A percentile compares a stretch with the other conserved stretches of the same genome.
Evolutionary conservation across 352 stramenopile species (phyloP).

Genomic region (Phytophthora cactorum): DNA sequence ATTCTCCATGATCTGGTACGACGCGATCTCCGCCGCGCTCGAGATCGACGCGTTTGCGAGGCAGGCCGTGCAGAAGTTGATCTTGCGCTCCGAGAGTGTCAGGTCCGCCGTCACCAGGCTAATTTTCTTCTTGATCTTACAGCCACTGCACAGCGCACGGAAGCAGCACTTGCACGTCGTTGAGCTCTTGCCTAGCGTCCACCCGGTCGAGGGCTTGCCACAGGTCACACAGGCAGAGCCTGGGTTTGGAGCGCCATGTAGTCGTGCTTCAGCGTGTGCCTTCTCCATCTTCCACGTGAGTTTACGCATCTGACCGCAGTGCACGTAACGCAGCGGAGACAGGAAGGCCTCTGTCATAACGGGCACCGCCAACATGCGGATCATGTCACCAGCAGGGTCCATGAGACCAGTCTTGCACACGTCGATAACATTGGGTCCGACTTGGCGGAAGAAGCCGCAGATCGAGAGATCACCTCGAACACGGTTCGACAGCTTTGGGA

Average conservation of each 20-base stretch:
- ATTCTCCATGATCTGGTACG: constrained; percentile 40
- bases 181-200: constrained; percentile 38
- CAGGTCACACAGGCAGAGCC: constrained; percentile 33
- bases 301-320: constrained; percentile 75
- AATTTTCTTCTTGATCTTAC: constrained; percentile 52
- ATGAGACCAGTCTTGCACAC: constrained; percentile 49
- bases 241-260: constrained; percentile 34
- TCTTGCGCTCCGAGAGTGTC: constrained; percentile 41
- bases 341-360: constrained; percentile 49
- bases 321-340: constrained; percentile 40
- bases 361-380: constrained; percentile 45
- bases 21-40: constrained; percentile 35
- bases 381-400: constrained; percentile 44
- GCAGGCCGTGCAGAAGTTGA: constrained; percentile 43
- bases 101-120: constrained; percentile 42
- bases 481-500: constrained; percentile 41
- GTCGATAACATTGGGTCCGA: constrained; percentile 48
- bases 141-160: constrained; percentile 36
- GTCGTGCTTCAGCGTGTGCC: constrained; percentile 29
- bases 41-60: constrained; percentile 30
- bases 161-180: constrained; percentile 46
- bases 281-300: constrained; percentile 66
- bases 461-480: constrained; percentile 55
- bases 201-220: constrained; percentile 24
- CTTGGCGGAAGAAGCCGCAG: constrained; percentile 61